Percentiles rank a stretch among this genome's conserved stretches.
phyloP scores from a whole-genome alignment of 495 filamentous ascomycete genomes.

The Xylaria acuta region DNA sequence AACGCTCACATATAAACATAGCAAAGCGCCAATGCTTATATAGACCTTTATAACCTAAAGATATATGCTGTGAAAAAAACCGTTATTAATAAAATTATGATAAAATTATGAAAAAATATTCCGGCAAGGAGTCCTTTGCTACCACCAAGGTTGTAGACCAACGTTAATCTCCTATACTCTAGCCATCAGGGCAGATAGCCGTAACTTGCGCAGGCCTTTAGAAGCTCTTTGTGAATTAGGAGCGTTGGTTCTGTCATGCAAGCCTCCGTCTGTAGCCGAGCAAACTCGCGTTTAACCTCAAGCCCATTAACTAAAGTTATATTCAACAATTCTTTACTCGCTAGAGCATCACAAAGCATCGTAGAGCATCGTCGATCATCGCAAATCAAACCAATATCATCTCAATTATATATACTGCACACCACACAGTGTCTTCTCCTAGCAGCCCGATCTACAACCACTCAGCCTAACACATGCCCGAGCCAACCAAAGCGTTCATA shows the following conservation, averaged over 20 bases:
- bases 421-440: not conserved
- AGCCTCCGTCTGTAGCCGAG: not conserved
- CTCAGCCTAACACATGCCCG: not conserved
- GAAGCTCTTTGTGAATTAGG: not conserved
- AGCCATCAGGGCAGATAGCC: too few relatives aligned
- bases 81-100: too few relatives aligned
- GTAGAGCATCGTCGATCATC: not conserved
- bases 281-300: not conserved
- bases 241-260: not conserved
- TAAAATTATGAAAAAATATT: too few relatives aligned
- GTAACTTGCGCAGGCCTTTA: not conserved
- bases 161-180: too few relatives aligned
- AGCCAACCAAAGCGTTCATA: not conserved
- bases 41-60: too few relatives aligned
- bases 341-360: not conserved
- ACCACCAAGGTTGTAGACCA: too few relatives aligned
- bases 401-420: not conserved
- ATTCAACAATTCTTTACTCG: not conserved
- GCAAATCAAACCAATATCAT: not conserved
- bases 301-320: not conserved
- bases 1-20: too few relatives aligned
- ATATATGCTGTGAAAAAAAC: too few relatives aligned
- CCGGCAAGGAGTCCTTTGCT: too few relatives aligned
- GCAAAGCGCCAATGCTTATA: too few relatives aligned
- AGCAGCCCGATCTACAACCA: not conserved